Base-by-base conservation (phyloP, 148 eudicot species). In the Camellia lanceoleosa region DNA sequence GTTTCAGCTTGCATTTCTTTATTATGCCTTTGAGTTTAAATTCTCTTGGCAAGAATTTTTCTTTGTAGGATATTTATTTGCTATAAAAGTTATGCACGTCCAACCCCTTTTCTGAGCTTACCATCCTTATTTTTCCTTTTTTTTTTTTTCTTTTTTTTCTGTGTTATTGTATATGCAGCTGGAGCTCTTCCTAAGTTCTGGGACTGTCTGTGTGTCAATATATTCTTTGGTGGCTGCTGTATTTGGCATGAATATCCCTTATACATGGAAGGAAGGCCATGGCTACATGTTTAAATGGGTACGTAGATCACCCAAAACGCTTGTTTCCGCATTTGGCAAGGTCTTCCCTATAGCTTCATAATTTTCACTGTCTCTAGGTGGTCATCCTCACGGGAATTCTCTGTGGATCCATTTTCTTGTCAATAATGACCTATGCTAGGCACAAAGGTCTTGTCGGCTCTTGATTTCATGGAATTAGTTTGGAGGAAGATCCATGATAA, bases 221-320 rank as follows among this genome's bases (percentile, higher is more conserved):
- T 94, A 92, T 83, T 92, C 98, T 23, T 86, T 94, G 83, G 88
- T 89, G 59, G 94, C 90, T 74, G 94, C 97, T 8, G 86, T 94
- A 79, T 94, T 94, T 58, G 98, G 98, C 73, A 94, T 94, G 94
- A 92, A 94, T 77, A 90, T 94, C 59, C 94, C 94, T 30, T 92
- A 92, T 78, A 81, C 91, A 70, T 94, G 98, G 97, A 89, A 56
- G 73, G 80, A 87, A 13, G 74, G 83, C 85, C 93, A 92, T 74
- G 89, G 87, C n/a, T 85, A 86, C 79, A n/a, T 92, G 68, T 94
- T 94, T 77, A 94, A 92, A 90, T 94, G 98, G 97, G 98, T 92
- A 84, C 11, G 85, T 63, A 16, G 10, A 38, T n/a, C 43, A 7
- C 56, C 19, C 42, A 14, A 41, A 5, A 69, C 9, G 10, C 30